Evolutionary conservation across 1,139 yeast species (phyloP), one percentile per base, ranked within the genome.

Genomic region (Geotrichum bryndzae): DNA sequence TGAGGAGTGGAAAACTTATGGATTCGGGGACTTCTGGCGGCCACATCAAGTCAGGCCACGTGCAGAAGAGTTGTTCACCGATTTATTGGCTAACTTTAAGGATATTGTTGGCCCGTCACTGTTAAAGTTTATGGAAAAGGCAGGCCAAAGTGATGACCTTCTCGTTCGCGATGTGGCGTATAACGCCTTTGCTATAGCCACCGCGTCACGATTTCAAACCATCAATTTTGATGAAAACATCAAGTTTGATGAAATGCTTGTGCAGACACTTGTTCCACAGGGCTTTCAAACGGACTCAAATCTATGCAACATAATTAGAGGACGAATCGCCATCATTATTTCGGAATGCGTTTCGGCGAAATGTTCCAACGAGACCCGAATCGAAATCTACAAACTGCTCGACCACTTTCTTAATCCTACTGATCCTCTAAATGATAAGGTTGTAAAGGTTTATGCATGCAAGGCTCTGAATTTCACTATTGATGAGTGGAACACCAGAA

Each of bases 1-100:
- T 0, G 98, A 91, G 73, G 97, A 90, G 70, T 94, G 96, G 90
- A 85, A 89, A 45, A 85, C 85, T 66, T 89, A 70, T 96, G 91
- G 67, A 77, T 86, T 18, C 18, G 18, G 18, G 62, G 82, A 87
- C 53, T 79, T 85, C 8, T 86, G 88, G 68, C 90, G 90, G 85
- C 97, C 92, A 70, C 90, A 79, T 70, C 94, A 90, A 70, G 80
- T 91, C 6, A 80, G 96, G 60, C 92, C 96, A 1, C 90, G 97
- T 73, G 91, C 96, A 0, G 97, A 91, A 67, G 84, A 86, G 68
- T 84, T 90, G 67, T 92, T 86, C 70, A 90, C 86, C 65, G 96
- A 89, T 69, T 74, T 94, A 64, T 81, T 90, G 53, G 79, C 81
- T 54, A 81, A 81, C 65, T 90, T 88, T 73, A 85, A 85, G 59